These are phyloP conservation scores for Mortierella sp. DNA, from an alignment of 371 early-diverging fungal genomes.

Conservation along the genomic window DNA sequence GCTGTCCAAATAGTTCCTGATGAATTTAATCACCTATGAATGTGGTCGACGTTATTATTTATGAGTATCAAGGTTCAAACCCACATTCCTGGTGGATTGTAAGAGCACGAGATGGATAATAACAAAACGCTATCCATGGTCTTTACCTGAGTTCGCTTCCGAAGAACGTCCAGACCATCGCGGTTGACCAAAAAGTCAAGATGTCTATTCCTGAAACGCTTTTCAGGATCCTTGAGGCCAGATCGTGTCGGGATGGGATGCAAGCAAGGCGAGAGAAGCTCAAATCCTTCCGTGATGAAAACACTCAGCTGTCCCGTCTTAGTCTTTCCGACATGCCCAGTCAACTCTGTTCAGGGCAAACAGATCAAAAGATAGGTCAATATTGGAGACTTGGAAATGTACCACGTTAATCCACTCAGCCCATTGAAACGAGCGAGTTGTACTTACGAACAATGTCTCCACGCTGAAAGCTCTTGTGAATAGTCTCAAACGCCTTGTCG, in stretches of 20 bases:
- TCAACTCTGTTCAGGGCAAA: constrained; percentile 64
- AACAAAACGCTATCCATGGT: not conserved
- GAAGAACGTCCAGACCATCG: constrained; percentile 68
- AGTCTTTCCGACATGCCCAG: constrained; percentile 85
- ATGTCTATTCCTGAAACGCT: constrained; percentile 88
- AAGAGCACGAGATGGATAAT: not conserved
- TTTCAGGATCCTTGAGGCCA: constrained; percentile 82
- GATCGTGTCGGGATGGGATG: constrained; percentile 83
- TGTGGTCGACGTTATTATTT: constrained; percentile 27
- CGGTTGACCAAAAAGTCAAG: constrained; percentile 93
- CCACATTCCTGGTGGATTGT: not conserved
- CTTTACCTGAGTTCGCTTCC: constrained; percentile 66
- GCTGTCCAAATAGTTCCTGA: constrained; percentile 84
- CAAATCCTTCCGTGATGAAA: constrained; percentile 68
- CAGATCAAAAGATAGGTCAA: not conserved
- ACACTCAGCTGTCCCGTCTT: constrained; percentile 89
- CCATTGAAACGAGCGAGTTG: not conserved
- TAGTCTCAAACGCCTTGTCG: constrained; percentile 61
- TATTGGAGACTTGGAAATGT: not conserved
- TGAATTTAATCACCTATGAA: constrained; percentile 76
- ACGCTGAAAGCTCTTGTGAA: constrained; percentile 62
- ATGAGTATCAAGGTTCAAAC: not conserved
- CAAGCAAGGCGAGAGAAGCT: constrained; percentile 92
- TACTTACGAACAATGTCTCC: constrained; percentile 79
- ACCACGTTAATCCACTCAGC: not conserved